phyloP scores from a whole-genome alignment of 2,329 filamentous ascomycete species.

The Hirsutella rhossiliensis region DNA sequence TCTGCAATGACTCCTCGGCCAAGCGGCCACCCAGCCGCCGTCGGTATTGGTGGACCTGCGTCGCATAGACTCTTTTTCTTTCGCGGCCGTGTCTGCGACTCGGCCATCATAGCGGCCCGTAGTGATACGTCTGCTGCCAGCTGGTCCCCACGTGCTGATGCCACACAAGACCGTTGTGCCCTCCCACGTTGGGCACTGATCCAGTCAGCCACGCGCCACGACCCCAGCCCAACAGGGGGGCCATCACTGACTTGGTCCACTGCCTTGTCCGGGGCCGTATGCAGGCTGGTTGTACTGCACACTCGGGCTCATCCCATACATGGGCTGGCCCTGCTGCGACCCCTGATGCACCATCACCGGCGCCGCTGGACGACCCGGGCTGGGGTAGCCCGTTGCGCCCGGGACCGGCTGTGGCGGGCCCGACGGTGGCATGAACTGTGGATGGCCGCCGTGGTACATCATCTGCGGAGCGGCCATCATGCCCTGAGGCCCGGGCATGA shows the following conservation, averaged over 20 bases:
- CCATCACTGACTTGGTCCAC: slow-evolving; percentile 55
- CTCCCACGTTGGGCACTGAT: slow-evolving; percentile 47
- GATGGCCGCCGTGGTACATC: slow-evolving; percentile 63
- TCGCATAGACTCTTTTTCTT: slow-evolving; percentile 34
- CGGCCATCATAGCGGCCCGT: slow-evolving; percentile 41
- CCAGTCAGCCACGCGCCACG: slow-evolving; percentile 23
- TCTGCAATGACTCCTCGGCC: slow-evolving; percentile 19
- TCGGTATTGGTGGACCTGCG: slow-evolving; percentile 30
- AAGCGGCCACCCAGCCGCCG: slow-evolving; percentile 22
- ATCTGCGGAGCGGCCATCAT: slow-evolving; percentile 62
- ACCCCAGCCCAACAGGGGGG: slow-evolving; percentile 3
- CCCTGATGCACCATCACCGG: slow-evolving; percentile 93
- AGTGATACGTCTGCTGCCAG: slow-evolving; percentile 54
- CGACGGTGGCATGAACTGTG: slow-evolving; percentile 50
- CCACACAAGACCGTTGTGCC: slow-evolving; percentile 44
- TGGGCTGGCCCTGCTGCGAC: slow-evolving; percentile 78
- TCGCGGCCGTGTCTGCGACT: slow-evolving; percentile 44
- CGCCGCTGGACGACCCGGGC: slow-evolving; percentile 65
- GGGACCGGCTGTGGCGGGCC: slow-evolving; percentile 47
- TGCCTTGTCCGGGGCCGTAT: slow-evolving; percentile 55
- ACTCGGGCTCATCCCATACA: slow-evolving; percentile 64
- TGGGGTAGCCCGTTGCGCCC: slow-evolving; percentile 71
- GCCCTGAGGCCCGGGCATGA: slow-evolving; percentile 59
- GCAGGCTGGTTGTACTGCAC: slow-evolving; percentile 65
- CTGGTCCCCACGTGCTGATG: slow-evolving; percentile 56